Conservation (phyloP, 2,329 filamentous ascomycete genomes). For the Delphinella strobiligena region DNA sequence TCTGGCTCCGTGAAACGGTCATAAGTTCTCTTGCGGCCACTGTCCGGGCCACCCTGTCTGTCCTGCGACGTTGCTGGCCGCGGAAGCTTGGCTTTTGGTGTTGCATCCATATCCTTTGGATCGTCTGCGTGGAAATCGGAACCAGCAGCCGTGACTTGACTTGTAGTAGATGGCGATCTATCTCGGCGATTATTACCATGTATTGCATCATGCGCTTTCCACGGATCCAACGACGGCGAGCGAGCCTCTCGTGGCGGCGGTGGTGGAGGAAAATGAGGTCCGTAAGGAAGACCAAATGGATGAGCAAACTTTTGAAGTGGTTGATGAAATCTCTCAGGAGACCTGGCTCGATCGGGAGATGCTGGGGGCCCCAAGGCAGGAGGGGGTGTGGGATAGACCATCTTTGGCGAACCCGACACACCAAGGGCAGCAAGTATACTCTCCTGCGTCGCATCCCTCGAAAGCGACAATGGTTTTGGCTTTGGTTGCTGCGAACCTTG, state of each 20-base stretch:
- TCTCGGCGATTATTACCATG: slow-evolving; percentile 1
- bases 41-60: slow-evolving; percentile 5
- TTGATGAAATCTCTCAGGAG: neutral
- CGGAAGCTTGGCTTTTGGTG: slow-evolving; percentile 10
- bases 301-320: neutral
- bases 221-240: slow-evolving; percentile 12
- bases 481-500: slow-evolving; percentile 5
- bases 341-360: neutral
- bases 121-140: slow-evolving; percentile 14
- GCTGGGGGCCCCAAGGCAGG: slow-evolving; percentile 22
- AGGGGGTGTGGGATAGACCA: slow-evolving; percentile 25
- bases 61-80: neutral
- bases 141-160: slow-evolving; percentile 13
- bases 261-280: slow-evolving; percentile 11
- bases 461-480: slow-evolving; percentile 12
- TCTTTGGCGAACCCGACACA: slow-evolving; percentile 24
- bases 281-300: slow-evolving; percentile 4
- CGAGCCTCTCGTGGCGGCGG: slow-evolving; percentile 10
- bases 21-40: slow-evolving; percentile 13
- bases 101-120: slow-evolving; percentile 10
- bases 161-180: slow-evolving; percentile 11
- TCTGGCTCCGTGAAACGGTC: slow-evolving; percentile 11
- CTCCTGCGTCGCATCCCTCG: slow-evolving; percentile 18
- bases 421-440: slow-evolving; percentile 24
- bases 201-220: slow-evolving; percentile 7